A percentile compares a stretch with the other conserved stretches of the same genome.
Evolutionary conservation across 352 stramenopile species (phyloP).

Genomic region (Phytophthora cactorum): DNA sequence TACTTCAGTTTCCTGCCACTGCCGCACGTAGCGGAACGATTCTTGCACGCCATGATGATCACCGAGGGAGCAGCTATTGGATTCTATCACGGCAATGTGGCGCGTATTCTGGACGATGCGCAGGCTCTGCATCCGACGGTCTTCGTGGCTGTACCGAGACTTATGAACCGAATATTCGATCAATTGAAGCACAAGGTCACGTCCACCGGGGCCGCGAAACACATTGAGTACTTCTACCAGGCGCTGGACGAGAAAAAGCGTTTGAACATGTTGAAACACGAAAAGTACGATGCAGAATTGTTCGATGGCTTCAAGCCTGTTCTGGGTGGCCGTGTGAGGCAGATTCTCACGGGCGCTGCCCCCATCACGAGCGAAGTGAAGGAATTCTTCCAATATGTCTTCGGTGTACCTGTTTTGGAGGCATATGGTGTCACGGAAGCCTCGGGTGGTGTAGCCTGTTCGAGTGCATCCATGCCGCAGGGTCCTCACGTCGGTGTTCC

Average conservation of each 20-base stretch:
- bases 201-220: conserved; percentile 33
- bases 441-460: conserved; percentile 36
- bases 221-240: conserved; percentile 43
- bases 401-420: conserved; percentile 92
- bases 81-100: conserved; percentile 78
- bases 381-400: conserved; percentile 94
- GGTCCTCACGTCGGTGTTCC: conserved; percentile 92
- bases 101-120: conserved; percentile 90
- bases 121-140: conserved; percentile 87
- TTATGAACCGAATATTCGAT: conserved; percentile 96
- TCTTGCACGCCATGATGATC: conserved; percentile 91
- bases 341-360: conserved; percentile 94
- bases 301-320: conserved; percentile 94
- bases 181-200: conserved; percentile 77
- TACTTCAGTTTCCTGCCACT: conserved; percentile 96
- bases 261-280: conserved; percentile 41
- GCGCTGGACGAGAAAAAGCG: conserved; percentile 55
- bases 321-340: conserved; percentile 85
- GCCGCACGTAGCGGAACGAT: conserved; percentile 95
- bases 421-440: conserved; percentile 96
- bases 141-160: conserved; percentile 90
- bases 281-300: conserved; percentile 92
- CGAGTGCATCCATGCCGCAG: conserved; percentile 28
- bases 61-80: conserved; percentile 75
- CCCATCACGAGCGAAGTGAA: conserved; percentile 91